Base-by-base conservation (phyloP, 2,329 filamentous ascomycete genomes). In the Pseudopyricularia javanii region DNA sequence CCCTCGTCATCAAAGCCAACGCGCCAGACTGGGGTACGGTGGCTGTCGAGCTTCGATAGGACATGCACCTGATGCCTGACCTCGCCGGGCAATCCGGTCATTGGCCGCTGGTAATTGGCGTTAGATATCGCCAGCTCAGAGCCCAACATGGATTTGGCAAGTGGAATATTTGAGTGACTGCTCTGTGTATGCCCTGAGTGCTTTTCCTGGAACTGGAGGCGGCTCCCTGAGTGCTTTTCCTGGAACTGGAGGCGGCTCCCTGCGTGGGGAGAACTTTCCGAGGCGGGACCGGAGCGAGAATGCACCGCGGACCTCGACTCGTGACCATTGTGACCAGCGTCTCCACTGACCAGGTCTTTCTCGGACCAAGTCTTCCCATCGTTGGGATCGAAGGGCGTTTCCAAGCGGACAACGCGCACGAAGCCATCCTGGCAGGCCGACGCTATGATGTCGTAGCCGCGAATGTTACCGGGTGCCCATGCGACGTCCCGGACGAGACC, bases 391-490 rank as follows among this genome's bases (percentile, higher is more conserved):
- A 68, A 69, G 1, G 78, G 75, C 0, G 85, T 86, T 34, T 83
- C 80, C 17, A 95, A 67, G 60, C 91, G 83, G 63, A 94, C 95
- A n/a, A 98, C 85, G 40, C 91, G 79, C 40, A 96, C 82, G 60
- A 82, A 84, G 3, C 93, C 91, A 64, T 98, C 93, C 66, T 94
- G 94, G 64, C 88, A 93, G 2, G 90, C 91, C 6, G 91, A 94
- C 3, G 91, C 93, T 60, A 97, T 79, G 54, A 91, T 78, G 66
- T 98, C 93, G 65, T 88, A 91, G 1, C 91, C 91, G 37, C 91
- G 75, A 61, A 94, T 89, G 58, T 90, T 94, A 12, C 90, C 91
- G 49, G 90, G 86, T 1, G 91, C 89, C 93, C 93, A 98, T 2
- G 88, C 85, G 1, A 96, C 80, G 64, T 96, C 91, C 49, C 91